Conservation (phyloP, 345 rosid genomes). For the Luvunga scandens region DNA sequence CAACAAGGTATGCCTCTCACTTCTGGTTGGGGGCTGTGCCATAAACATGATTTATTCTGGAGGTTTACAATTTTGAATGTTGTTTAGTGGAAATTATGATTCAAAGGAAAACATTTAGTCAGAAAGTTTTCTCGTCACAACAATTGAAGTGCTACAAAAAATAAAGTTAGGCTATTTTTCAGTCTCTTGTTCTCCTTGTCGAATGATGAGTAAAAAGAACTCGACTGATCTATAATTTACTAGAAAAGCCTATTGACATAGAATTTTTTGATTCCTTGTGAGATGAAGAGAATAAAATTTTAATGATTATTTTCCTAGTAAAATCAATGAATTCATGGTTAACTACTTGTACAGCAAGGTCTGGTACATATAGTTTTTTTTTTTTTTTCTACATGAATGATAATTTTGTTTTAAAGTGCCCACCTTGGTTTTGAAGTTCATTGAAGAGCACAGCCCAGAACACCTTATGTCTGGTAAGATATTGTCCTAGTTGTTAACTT, state of each 20-base stretch:
- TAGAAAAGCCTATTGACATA: no score
- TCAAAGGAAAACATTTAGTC: not conserved
- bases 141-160: not conserved
- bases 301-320: not conserved
- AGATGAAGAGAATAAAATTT: no score
- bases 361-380: not conserved
- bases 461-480: not conserved
- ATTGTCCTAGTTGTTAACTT: not conserved
- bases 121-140: not conserved
- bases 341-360: not conserved
- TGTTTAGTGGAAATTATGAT: not conserved
- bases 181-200: not conserved
- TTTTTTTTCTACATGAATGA: not conserved
- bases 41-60: not conserved
- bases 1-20: constrained; percentile 35
- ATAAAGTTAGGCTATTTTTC: not conserved
- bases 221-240: no score
- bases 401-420: not conserved
- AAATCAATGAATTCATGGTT: not conserved
- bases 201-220: not conserved
- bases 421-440: not conserved
- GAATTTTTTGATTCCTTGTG: no score
- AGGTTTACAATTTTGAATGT: not conserved
- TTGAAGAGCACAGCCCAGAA: not conserved
- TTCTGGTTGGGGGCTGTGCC: not conserved